Conservation (phyloP, 352 stramenopile species). For the Phytophthora citricola region DNA sequence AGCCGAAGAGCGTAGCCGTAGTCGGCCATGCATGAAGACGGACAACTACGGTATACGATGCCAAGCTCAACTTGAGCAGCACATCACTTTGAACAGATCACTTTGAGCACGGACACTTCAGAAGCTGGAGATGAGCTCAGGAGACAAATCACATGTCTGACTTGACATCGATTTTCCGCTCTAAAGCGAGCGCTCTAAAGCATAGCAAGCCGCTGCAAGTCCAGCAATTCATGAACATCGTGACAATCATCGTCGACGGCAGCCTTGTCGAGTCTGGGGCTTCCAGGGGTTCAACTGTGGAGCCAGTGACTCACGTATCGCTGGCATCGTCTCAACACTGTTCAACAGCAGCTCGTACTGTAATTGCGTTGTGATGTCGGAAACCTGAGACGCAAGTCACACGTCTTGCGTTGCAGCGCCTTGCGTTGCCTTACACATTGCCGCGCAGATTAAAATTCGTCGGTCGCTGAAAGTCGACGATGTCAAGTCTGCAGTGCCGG, state of each 20-base stretch:
- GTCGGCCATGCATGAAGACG: background rate
- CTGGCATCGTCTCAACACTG: too few species aligned
- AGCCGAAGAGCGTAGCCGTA: too few species aligned
- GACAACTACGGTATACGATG: too few species aligned
- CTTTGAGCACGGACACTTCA: slow-evolving; percentile 13
- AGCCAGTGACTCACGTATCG: background rate
- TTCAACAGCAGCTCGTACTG: background rate
- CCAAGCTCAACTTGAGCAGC: too few species aligned
- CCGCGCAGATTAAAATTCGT: background rate
- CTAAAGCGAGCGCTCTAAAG: background rate
- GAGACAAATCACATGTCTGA: slow-evolving; percentile 11
- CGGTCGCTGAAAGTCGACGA: background rate
- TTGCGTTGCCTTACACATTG: background rate
- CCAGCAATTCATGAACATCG: background rate
- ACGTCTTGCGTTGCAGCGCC: background rate
- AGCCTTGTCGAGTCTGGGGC: slow-evolving; percentile 4
- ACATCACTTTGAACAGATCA: too few species aligned
- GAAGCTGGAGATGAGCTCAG: slow-evolving; percentile 4
- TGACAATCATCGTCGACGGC: background rate
- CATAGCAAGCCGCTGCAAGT: background rate
- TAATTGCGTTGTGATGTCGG: background rate
- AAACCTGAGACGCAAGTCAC: background rate
- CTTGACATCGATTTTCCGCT: slow-evolving; percentile 8
- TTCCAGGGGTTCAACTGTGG: slow-evolving; percentile 6
- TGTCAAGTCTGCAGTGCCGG: background rate